Conservation (phyloP, 2,329 filamentous ascomycete species). For the Verticillium klebahnii region DNA sequence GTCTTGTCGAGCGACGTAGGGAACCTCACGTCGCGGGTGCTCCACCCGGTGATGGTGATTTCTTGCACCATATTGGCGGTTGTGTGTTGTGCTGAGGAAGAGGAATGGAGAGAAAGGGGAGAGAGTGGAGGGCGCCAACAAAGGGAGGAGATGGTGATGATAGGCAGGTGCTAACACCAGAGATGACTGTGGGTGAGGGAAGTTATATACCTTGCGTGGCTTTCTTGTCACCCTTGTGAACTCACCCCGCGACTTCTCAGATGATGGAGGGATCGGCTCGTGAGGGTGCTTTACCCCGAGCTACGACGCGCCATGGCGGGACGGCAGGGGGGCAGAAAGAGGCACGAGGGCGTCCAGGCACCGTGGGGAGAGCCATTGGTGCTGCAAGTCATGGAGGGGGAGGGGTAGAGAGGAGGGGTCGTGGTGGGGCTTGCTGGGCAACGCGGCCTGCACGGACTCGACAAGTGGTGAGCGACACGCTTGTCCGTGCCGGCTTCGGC, state of each 20-base stretch:
- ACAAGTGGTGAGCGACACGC: background rate
- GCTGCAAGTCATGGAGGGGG: conserved; percentile 6
- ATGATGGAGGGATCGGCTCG: conserved; percentile 2
- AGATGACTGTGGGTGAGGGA: background rate
- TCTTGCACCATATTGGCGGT: conserved; percentile 33
- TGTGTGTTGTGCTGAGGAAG: background rate
- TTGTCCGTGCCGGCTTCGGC: conserved; percentile 6
- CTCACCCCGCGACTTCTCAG: conserved; percentile 6
- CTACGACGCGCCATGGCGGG: background rate
- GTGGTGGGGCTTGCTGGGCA: conserved; percentile 7
- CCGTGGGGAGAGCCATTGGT: background rate
- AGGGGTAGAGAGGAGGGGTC: conserved; percentile 9
- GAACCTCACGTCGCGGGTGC: conserved; percentile 70
- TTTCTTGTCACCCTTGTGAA: background rate
- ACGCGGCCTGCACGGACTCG: background rate
- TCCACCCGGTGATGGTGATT: conserved; percentile 69
- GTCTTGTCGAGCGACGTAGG: conserved; percentile 94
- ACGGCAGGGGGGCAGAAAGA: background rate
- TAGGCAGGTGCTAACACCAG: background rate
- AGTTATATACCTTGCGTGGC: conserved; percentile 1
- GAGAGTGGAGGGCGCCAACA: background rate
- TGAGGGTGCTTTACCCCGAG: conserved; percentile 2
- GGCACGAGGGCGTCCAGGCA: conserved; percentile 1
- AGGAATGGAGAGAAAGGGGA: background rate
- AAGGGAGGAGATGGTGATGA: conserved; percentile 1